Base-by-base conservation (phyloP, 345 rosid species). In the Camelina laxa region DNA sequence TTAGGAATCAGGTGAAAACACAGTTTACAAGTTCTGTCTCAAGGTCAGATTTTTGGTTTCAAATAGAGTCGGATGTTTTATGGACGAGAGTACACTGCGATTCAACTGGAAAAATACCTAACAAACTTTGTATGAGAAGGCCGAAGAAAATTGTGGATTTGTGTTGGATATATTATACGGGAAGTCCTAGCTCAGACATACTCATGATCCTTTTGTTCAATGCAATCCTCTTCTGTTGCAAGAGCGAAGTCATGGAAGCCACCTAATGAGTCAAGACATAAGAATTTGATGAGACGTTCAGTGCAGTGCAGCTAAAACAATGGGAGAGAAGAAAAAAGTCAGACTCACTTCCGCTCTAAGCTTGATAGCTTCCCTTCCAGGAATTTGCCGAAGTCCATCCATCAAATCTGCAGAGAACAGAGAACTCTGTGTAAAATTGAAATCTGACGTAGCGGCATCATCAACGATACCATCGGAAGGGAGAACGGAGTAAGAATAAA, bases 281-380 rank as follows among this genome's bases (percentile, higher is more conserved):
- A 51, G 9, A 51, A 12, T n/a, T 58, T 66, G 10, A 51, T 44
- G 15, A 61, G 21, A 30, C 33, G 24, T 31, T 22, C 36, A 35
- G n/a, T 24, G 44, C 69, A 53, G 17, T 53, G n/a, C 44, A 31
- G 45, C 45, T 44, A 31, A 47, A 22, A 53, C 45, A 60, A 53
- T 30, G 13, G 45, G 41, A 45, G 12, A 44, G 38, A 41, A n/a
- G 44, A 57, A 62, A 48, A 27, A 44, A 11, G 27, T 22, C 9
- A 1, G 38, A 79, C 82, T 80, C 81, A 75, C 99, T 90, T 95
- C 99, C 31, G 97, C 97, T 75, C 99, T 81, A 64, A 95, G 97
- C 87, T 92, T 90, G 78, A 95, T 75, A 12, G 98, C 89, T 60
- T 95, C 98, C 76, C 99, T 87, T 21, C 97, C 90, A 15, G 97